Percentiles rank a stretch among this genome's conserved stretches.
Evolutionary conservation across 164 flowering plant species (phyloP).

Genomic region (Taxillus chinensis): DNA sequence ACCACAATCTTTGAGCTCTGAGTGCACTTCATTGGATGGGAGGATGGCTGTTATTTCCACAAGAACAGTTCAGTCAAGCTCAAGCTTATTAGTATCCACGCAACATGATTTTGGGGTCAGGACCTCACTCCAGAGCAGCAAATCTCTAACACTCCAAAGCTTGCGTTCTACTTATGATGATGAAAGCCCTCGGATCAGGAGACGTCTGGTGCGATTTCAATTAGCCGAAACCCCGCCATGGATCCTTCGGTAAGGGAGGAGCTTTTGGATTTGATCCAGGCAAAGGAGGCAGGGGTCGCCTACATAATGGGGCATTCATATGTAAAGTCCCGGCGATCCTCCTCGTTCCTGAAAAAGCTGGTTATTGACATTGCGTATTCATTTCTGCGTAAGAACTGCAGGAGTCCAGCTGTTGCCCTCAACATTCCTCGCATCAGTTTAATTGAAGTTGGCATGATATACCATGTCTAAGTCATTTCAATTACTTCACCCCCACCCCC

Average conservation of each 20-base stretch:
- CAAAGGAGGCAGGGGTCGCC: slow-evolving; percentile 47
- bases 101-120: slow-evolving; percentile 16
- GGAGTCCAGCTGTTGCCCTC: slow-evolving; percentile 42
- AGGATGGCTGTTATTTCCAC: slow-evolving; percentile 54
- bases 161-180: slow-evolving; percentile 30
- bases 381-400: slow-evolving; percentile 44
- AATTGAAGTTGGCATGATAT: slow-evolving; percentile 48
- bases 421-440: slow-evolving; percentile 47
- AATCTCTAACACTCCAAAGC: slow-evolving; percentile 27
- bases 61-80: slow-evolving; percentile 19
- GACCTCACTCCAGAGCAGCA: slow-evolving; percentile 30
- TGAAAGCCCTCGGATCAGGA: slow-evolving; percentile 30
- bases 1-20: slow-evolving; percentile 32
- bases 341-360: slow-evolving; percentile 30
- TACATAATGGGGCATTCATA: slow-evolving; percentile 48
- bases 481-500: neutral
- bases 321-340: slow-evolving; percentile 33
- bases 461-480: slow-evolving; percentile 22
- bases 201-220: slow-evolving; percentile 38
- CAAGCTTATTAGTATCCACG: slow-evolving; percentile 24
- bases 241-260: slow-evolving; percentile 39
- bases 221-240: slow-evolving; percentile 29
- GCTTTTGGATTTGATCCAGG: slow-evolving; percentile 32
- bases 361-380: slow-evolving; percentile 38
- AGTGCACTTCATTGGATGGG: slow-evolving; percentile 33